Evolutionary conservation across 2,329 filamentous ascomycete genomes (phyloP).

Genomic region (Clarireedia homoeocarpa): DNA sequence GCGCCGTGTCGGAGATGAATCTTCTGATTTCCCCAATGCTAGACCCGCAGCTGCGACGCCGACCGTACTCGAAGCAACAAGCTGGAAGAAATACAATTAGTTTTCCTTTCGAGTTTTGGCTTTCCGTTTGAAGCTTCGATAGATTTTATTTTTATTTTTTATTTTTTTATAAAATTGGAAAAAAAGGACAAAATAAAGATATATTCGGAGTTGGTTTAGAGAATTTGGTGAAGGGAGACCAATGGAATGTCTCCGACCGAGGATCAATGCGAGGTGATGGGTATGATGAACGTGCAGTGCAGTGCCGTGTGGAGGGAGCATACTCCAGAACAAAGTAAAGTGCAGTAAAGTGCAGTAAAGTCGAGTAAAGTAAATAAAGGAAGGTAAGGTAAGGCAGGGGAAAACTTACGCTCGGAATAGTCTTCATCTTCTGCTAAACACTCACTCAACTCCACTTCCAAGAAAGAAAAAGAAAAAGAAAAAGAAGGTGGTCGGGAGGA

Average conservation of each 20-base stretch:
- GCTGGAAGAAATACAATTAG: slow-evolving; percentile 21
- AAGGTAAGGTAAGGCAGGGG: slow-evolving; percentile 1
- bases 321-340: neutral
- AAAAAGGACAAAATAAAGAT: neutral
- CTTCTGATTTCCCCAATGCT: slow-evolving; percentile 27
- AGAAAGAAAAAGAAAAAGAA: slow-evolving; percentile 17
- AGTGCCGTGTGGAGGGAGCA: no score
- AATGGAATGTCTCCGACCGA: neutral
- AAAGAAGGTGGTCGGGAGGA: slow-evolving; percentile 10
- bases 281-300: neutral
- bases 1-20: slow-evolving; percentile 17
- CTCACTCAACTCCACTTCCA: no score
- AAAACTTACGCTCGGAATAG: slow-evolving; percentile 27
- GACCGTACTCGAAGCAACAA: slow-evolving; percentile 31
- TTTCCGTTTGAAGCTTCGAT: slow-evolving; percentile 2
- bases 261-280: neutral
- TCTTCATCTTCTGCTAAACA: slow-evolving; percentile 23
- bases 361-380: neutral
- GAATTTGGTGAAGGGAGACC: slow-evolving; percentile 1
- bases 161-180: no score
- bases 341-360: neutral
- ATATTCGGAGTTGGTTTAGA: neutral
- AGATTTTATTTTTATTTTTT: no score
- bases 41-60: slow-evolving; percentile 29
- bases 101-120: neutral